Evolutionary conservation across 257 asterid genomes (phyloP), one percentile per base, ranked within the genome.

Genomic region (Jacaranda copaia): DNA sequence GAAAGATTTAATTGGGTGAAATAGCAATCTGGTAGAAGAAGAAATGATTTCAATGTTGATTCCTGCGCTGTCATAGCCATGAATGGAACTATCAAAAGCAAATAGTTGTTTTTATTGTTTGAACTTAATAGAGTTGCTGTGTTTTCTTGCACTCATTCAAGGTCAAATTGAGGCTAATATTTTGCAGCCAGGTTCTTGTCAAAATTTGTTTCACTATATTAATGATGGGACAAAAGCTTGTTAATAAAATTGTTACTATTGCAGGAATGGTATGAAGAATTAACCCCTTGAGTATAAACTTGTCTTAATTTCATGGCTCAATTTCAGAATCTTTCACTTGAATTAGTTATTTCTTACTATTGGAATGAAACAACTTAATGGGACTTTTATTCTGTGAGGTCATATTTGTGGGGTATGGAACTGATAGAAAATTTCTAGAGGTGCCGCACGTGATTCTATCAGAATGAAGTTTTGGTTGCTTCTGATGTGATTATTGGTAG

Each of bases 381-480:
- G 18, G 14, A 56, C 18, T 5, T 6, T 16, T 16, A 13, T 53
- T 53, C 35, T 56, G 62, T 56, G 65, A 4, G 40, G 25, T 59
- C 3, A 2, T 59, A 59, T 59, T 32, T 8, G 25, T 59, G 40
- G n/a, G 5, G 35, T 32, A 46, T 20, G 58, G 3, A 12, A 14
- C 58, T 71, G 53, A 35, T 13, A 7, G 8, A 25, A 25, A 58
- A 20, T 5, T 58, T 19, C 39, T 58, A 20, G 52, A 60, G 36
- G 62, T 25, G 45, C 6, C 9, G 19, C 7, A 39, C 0, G 55
- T 20, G 46, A 4, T 40, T 53, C 46, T 18, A 65, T 39, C 16
- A 53, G 1, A 49, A 10, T 52, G 56, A 64, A 48, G 36, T 63
- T 76, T 74, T 38, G 70, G 48, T 58, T 72, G 68, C 68, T 57